These are phyloP conservation scores for Candida nitratophila DNA, from an alignment of 805 yeast species.

Conservation along the genomic window DNA sequence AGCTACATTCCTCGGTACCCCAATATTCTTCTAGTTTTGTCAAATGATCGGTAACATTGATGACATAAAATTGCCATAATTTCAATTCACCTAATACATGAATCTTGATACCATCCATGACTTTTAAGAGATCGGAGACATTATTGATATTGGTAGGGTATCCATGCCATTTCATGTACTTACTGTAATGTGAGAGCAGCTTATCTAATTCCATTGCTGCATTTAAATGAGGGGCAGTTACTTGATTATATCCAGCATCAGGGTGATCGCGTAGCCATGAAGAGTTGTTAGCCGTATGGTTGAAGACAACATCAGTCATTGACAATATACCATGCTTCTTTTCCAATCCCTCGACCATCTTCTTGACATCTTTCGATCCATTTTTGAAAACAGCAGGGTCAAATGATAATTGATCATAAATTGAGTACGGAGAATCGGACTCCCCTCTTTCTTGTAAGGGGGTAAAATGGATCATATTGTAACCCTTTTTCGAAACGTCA, in stretches of 20 bases:
- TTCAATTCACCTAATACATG: slow-evolving; percentile 62
- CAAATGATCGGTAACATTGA: slow-evolving; percentile 44
- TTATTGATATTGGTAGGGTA: slow-evolving; percentile 50
- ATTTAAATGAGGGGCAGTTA: slow-evolving; percentile 82
- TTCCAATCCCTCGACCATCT: slow-evolving; percentile 43
- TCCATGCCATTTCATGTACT: slow-evolving; percentile 45
- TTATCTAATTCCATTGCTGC: slow-evolving; percentile 82
- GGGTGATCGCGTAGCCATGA: slow-evolving; percentile 81
- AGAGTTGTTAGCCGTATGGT: slow-evolving; percentile 92
- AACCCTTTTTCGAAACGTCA: slow-evolving; percentile 64
- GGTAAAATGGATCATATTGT: slow-evolving; percentile 94
- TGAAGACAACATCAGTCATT: slow-evolving; percentile 87
- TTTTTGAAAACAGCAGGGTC: slow-evolving; percentile 59
- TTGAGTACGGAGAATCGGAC: slow-evolving; percentile 90
- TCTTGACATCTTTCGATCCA: slow-evolving; percentile 44
- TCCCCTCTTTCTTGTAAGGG: slow-evolving; percentile 88
- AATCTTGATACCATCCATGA: slow-evolving; percentile 61
- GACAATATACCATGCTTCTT: slow-evolving; percentile 57
- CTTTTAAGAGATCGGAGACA: slow-evolving; percentile 46
- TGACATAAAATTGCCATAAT: slow-evolving; percentile 85
- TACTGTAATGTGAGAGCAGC: slow-evolving; percentile 59
- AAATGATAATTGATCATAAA: slow-evolving; percentile 74
- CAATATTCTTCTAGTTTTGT: slow-evolving; percentile 31
- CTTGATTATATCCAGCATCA: slow-evolving; percentile 79
- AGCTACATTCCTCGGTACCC: slow-evolving; percentile 11